Percentiles rank a stretch among this genome's conserved stretches.
Evolutionary conservation across 257 asterid genomes (phyloP).

Genomic region (Lithospermum erythrorhizon): DNA sequence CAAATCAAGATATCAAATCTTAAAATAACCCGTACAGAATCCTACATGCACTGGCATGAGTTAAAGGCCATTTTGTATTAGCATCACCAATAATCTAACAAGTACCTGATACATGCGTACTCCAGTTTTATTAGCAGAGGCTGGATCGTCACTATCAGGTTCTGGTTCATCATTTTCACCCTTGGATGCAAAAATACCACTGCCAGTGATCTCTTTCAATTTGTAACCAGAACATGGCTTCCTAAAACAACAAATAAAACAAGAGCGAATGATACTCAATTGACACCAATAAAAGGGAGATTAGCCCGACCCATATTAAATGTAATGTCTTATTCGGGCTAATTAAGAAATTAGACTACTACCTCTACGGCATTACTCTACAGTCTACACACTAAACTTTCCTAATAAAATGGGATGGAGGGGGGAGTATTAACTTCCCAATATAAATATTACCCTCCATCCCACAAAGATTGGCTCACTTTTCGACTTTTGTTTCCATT

Average conservation of each 20-base stretch:
- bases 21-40: neutral
- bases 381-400: too few relatives aligned
- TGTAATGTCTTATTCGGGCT: too few relatives aligned
- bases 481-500: too few relatives aligned
- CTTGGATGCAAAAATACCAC: conserved; percentile 68
- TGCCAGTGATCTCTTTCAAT: conserved; percentile 96
- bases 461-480: too few relatives aligned
- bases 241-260: conserved; percentile 26
- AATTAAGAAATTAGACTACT: too few relatives aligned
- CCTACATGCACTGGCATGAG: neutral
- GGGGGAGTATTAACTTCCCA: too few relatives aligned
- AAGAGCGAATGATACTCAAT: neutral
- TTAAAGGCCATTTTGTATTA: too few relatives aligned
- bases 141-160: conserved; percentile 45
- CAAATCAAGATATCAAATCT: conserved; percentile 1
- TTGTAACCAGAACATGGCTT: conserved; percentile 93
- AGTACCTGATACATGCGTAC: conserved; percentile 86
- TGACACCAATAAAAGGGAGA: too few relatives aligned
- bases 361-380: too few relatives aligned
- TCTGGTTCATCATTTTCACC: conserved; percentile 67
- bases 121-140: conserved; percentile 58
- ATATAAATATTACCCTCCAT: too few relatives aligned
- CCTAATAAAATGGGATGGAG: too few relatives aligned
- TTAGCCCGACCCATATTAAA: too few relatives aligned
- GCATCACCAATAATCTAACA: neutral